Percentiles rank a stretch among this genome's conserved stretches.
Evolutionary conservation across 164 flowering plant genomes (phyloP).

Genomic region (Vitis cinerea): DNA sequence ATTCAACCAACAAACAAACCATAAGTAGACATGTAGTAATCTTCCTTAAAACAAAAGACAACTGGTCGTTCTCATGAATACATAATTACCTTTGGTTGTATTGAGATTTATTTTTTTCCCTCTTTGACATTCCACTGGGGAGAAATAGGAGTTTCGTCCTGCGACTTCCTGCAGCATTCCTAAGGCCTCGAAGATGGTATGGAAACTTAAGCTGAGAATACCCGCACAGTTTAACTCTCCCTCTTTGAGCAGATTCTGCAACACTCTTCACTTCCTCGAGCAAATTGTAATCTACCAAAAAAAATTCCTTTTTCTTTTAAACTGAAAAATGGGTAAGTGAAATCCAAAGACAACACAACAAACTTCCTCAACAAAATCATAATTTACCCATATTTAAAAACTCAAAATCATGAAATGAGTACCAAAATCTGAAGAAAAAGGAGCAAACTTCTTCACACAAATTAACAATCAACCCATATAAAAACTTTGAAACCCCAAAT

Average conservation of each 20-base stretch:
- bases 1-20: not conserved
- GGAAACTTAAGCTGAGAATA: slow-evolving; percentile 40
- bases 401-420: not conserved
- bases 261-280: slow-evolving; percentile 78
- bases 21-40: too few relatives aligned
- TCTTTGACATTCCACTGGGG: slow-evolving; percentile 69
- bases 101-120: slow-evolving; percentile 58
- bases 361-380: not conserved
- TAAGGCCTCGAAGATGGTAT: slow-evolving; percentile 36
- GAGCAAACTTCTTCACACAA: not conserved
- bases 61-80: too few relatives aligned
- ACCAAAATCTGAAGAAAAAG: not conserved
- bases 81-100: slow-evolving; percentile 43
- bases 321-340: too few relatives aligned
- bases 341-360: not conserved
- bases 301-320: not conserved
- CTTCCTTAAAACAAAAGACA: too few relatives aligned
- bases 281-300: slow-evolving; percentile 56
- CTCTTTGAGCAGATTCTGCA: slow-evolving; percentile 70
- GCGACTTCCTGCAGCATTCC: slow-evolving; percentile 48
- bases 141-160: slow-evolving; percentile 54
- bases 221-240: slow-evolving; percentile 41
- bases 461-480: not conserved
- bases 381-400: not conserved
- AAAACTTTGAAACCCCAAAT: not conserved